Conservation (phyloP, 345 rosid genomes). For the Citrus unshiu region DNA sequence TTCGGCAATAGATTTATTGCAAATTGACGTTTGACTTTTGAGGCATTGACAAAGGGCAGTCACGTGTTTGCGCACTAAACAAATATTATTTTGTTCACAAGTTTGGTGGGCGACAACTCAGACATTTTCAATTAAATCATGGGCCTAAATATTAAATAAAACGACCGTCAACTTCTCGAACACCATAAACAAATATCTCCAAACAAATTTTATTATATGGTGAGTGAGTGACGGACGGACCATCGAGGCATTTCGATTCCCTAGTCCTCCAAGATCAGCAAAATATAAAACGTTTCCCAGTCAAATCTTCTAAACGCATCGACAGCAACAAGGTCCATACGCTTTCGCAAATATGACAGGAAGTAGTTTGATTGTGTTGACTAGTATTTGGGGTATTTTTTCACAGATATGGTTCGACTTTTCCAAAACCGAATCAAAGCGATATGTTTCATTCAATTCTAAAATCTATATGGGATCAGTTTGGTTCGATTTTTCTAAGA, state of each 20-base stretch:
- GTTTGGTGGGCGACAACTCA: not conserved
- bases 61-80: constrained; percentile 5
- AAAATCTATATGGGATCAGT: too few relatives aligned
- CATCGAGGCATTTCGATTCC: not conserved
- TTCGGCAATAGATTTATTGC: not conserved
- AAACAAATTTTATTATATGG: not conserved
- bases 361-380: too few relatives aligned
- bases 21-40: not conserved
- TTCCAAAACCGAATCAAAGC: too few relatives aligned
- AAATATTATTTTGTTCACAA: too few relatives aligned
- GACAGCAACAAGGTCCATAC: too few relatives aligned
- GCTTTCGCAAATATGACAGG: too few relatives aligned
- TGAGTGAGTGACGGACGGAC: not conserved
- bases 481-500: too few relatives aligned
- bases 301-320: not conserved
- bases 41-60: not conserved
- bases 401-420: too few relatives aligned
- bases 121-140: not conserved
- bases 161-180: not conserved
- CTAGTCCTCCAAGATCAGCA: not conserved
- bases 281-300: not conserved
- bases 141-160: not conserved
- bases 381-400: too few relatives aligned
- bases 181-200: not conserved
- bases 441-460: too few relatives aligned